Evolutionary conservation across 805 yeast species (phyloP), one percentile per base, ranked within the genome.

Genomic region (Candida qinlingensis): DNA sequence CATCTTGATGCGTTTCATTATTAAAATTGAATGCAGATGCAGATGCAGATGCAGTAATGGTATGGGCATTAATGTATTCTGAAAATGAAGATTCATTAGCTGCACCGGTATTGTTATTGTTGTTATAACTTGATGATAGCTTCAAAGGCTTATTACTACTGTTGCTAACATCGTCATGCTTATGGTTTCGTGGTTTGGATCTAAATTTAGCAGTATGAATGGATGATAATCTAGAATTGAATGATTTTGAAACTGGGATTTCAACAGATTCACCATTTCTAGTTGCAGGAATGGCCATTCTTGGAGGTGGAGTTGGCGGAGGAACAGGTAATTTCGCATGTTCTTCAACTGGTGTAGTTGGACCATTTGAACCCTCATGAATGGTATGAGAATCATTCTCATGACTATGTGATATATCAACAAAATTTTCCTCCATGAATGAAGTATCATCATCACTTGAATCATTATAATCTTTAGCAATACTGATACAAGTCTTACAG

Each of bases 211-310:
- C 41, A 2, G 62, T 58, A 33, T 61, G 64, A n/a, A 61, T 46
- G 5, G 62, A 51, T 1, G 56, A 51, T 7, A 53, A 26, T 38
- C 58, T 58, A 4, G 64, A 59, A 37, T 58, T 60, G 39, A 56
- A 55, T 0, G 64, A 59, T 41, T 55, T 54, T 11, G 65, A 49
- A 0, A 56, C 68, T 3, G 85, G 84, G 29, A 87, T 86, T 59
- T 87, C 94, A 2, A 86, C 78, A 0, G 92, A 78, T 56, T 83
- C 94, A 6, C 95, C 95, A 37, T 79, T 77, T 54, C 90, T 67
- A 0, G 92, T 85, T 0, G 94, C 86, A 1, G 95, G 91, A 44
- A 87, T 87, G 0, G 95, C 86, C 83, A 87, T 79, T 59, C 68
- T 76, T n/a, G 85, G 85, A 1, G 83, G 79, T 0, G 84, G 84